Evolutionary conservation across 2,329 filamentous ascomycete genomes (phyloP), one percentile per base, ranked within the genome.

Genomic region (Microdochium trichocladiopsis): DNA sequence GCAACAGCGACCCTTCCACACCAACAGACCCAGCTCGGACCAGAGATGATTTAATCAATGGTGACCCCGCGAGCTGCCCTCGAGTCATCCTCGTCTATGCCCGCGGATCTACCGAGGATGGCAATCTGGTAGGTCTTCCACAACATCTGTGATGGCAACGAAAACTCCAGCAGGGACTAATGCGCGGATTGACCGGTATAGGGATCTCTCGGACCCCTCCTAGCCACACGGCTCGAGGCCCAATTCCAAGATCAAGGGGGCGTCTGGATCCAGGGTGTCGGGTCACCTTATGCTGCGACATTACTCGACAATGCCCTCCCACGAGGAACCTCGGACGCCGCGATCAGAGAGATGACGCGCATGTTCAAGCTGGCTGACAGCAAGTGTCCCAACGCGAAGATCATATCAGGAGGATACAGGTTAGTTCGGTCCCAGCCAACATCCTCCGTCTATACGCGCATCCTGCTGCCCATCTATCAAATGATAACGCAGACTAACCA

Each of bases 41-140:
- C 8, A 41, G 36, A 16, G n/a, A 41, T 16, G 36, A 41, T 16
- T 16, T 41, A 6, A 18, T 41, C 36, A 41, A 41, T 18, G 36
- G 36, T 6, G n/a, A 41, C 36, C 10, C 36, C 9, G 36, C 36
- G n/a, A 18, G n/a, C 5, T 41, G 36, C n/a, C 36, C 36, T 6
- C 8, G n/a, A 18, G 62, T 69, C 2, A 69, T 68, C 28, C 68
- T 73, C 41, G 66, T 73, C 51, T 72, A 66, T 48, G 70, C 71
- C 2, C 68, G 71, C 21, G 71, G 68, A 1, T 71, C 66, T 2
- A 68, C 64, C 10, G 70, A 73, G 50, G 52, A 60, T 1, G 71
- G 70, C 47, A 72, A 72, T 51, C 59, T 71, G 51, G 69, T 71
- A 49, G 52, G 72, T 21, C 28, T 25, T 21, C 14, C 18, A 16